Conservation (phyloP, 2,329 filamentous ascomycete genomes). For the Phaeosphaeriaceae sp. region DNA sequence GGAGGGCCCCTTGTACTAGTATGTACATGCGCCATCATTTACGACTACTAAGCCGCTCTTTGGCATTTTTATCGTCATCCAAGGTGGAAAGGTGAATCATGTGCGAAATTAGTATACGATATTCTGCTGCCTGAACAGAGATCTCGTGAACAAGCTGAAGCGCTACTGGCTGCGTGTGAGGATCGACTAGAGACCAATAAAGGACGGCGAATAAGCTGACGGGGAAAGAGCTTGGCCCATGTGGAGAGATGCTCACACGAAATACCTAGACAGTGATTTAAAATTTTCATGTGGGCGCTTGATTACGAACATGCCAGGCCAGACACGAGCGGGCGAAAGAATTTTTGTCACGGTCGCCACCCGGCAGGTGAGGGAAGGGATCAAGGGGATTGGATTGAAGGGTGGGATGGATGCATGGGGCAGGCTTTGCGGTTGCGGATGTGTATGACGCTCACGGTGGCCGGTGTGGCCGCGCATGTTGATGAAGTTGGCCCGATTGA, state of each 20-base stretch:
- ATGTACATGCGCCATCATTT: slow-evolving; percentile 1
- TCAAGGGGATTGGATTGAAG: too few relatives aligned
- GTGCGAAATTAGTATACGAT: slow-evolving; percentile 4
- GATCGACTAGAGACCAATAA: slow-evolving; percentile 2
- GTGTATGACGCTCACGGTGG: not conserved
- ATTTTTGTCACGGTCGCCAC: too few relatives aligned
- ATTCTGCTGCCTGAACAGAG: slow-evolving; percentile 10
- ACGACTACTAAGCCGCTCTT: slow-evolving; percentile 7
- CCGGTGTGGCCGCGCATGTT: slow-evolving; percentile 17
- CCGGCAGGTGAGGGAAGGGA: too few relatives aligned
- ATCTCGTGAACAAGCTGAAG: slow-evolving; percentile 2
- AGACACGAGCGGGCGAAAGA: too few relatives aligned
- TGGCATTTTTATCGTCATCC: slow-evolving; percentile 1
- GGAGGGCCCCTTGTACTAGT: too few relatives aligned
- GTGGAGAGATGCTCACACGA: slow-evolving; percentile 20
- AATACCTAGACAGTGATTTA: not conserved
- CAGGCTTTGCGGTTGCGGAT: too few relatives aligned
- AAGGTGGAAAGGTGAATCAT: not conserved
- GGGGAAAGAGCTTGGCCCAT: slow-evolving; percentile 8
- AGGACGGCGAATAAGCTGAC: slow-evolving; percentile 8
- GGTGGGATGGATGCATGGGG: too few relatives aligned
- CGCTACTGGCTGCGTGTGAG: not conserved
- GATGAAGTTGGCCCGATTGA: slow-evolving; percentile 14
- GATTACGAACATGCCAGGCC: slow-evolving; percentile 19
- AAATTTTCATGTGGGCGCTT: slow-evolving; percentile 16